These are phyloP conservation scores for Euphorbia lathyris DNA, from an alignment of 345 rosid genomes.

Conservation along the genomic window DNA sequence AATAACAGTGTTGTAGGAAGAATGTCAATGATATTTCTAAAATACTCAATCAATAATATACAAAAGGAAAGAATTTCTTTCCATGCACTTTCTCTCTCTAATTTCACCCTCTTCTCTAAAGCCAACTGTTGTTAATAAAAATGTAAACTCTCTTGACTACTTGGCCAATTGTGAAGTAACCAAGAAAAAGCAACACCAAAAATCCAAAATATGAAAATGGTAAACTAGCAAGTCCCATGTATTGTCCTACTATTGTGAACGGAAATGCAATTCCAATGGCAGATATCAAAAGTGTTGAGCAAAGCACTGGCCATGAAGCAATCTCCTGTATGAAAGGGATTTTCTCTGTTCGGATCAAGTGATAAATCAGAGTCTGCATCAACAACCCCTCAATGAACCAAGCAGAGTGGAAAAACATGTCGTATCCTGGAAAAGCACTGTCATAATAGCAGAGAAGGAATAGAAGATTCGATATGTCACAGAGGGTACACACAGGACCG, in stretches of 20 bases:
- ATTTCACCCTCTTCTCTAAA: conserved; percentile 27
- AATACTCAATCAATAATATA: conserved; percentile 20
- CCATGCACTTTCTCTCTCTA: not conserved
- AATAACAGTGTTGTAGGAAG: not conserved
- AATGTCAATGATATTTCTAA: conserved; percentile 2
- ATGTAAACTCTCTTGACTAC: conserved; percentile 57
- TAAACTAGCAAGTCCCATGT: conserved; percentile 41
- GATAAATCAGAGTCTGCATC: conserved; percentile 62
- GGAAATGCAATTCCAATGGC: conserved; percentile 54
- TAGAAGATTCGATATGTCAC: conserved; percentile 43
- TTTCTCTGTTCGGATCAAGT: conserved; percentile 64
- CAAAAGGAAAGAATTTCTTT: conserved; percentile 9
- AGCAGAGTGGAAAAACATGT: conserved; percentile 46
- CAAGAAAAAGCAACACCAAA: conserved; percentile 53
- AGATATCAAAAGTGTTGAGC: conserved; percentile 47
- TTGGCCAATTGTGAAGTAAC: conserved; percentile 57
- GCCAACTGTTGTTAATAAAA: conserved; percentile 48
- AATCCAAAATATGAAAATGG: conserved; percentile 56
- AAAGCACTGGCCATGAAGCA: conserved; percentile 61
- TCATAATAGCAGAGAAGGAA: conserved; percentile 43
- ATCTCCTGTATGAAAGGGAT: conserved; percentile 55
- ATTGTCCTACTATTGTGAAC: conserved; percentile 34
- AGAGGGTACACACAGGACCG: conserved; percentile 52
- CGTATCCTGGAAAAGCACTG: not conserved
- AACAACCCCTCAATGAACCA: conserved; percentile 65